Evolutionary conservation across 1,284 basidiomycete species (phyloP), one percentile per base, ranked within the genome.

Genomic region (Leccinum subrobustum): DNA sequence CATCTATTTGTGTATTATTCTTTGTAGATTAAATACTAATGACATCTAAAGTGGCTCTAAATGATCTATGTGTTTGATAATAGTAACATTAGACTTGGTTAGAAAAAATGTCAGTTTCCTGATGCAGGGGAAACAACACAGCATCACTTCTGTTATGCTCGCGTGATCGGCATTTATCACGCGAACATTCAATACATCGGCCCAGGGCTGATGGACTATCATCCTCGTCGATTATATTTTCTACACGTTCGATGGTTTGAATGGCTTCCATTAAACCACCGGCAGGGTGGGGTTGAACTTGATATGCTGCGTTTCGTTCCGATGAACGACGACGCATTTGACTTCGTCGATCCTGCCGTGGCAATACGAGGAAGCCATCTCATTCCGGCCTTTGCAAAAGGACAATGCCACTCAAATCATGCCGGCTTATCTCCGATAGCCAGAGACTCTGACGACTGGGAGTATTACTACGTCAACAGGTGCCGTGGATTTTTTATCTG

Each of bases 271-370:
- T 11, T 8, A 16, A 23, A 50, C 20, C 23, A 23, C 7, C 31
- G 35, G 14, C 48, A 31, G 33, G 6, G 11, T 37, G 31, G 29
- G 52, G n/a, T 53, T 18, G 31, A 7, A 37, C 52, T 53, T 37
- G 33, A 53, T 14, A 53, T 35, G n/a, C 20, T 53, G 33, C 29
- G 14, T 31, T 53, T 53, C 33, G 12, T 31, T 53, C 52, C 20
- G 4, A 37, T 53, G 31, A 7, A 53, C 8, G 18, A 12, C 18
- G n/a, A 53, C 11, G 52, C 61, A 12, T 63, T 66, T n/a, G 63
- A 61, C 3, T 67, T 67, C 27, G 12, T 67, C 12, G 61, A 67
- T 47, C 65, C 64, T 11, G 29, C 35, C 2, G 12, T 60, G 16
- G 44, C 66, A 2, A 16, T 66, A 1, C 52, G 65, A 23, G 59